Evolutionary conservation across 2,329 filamentous ascomycete genomes (phyloP).

Genomic region (Hirsutella minnesotensis): DNA sequence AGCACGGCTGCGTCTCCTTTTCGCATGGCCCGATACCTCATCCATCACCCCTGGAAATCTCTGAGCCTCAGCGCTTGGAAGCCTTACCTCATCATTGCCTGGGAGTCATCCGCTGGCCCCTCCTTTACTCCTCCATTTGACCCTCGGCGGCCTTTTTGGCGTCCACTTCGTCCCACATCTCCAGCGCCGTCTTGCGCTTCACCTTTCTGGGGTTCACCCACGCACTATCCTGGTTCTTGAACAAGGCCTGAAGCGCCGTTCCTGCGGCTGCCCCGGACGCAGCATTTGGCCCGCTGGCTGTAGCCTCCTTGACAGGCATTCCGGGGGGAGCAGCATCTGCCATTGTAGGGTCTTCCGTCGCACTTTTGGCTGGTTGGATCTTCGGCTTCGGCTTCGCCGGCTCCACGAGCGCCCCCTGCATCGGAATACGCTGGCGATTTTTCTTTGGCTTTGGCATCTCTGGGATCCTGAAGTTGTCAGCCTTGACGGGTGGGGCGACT

Average conservation of each 20-base stretch:
- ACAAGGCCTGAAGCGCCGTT: constrained; percentile 5
- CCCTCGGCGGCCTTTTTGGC: background rate
- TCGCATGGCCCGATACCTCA: no score
- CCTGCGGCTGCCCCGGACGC: background rate
- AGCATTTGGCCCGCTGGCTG: background rate
- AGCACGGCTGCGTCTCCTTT: no score
- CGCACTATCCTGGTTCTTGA: constrained; percentile 8
- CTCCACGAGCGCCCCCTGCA: background rate
- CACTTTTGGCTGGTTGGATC: background rate
- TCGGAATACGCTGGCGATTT: background rate
- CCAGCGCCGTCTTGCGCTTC: constrained; percentile 13
- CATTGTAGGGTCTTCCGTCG: background rate
- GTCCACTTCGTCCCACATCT: constrained; percentile 12
- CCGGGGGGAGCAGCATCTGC: background rate
- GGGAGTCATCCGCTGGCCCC: constrained; percentile 2
- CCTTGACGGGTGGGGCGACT: background rate
- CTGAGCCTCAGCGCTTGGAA: no score
- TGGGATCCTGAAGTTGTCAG: background rate
- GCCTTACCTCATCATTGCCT: background rate
- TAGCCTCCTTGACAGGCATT: background rate
- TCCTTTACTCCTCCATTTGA: background rate
- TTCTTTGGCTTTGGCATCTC: background rate
- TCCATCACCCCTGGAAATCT: no score
- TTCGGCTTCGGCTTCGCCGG: constrained; percentile 1
- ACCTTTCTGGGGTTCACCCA: constrained; percentile 8